Percentiles rank a stretch among this genome's conserved stretches.
Conservation (phyloP, 192 early-diverging fungal species). For the Diversispora eburnea region DNA sequence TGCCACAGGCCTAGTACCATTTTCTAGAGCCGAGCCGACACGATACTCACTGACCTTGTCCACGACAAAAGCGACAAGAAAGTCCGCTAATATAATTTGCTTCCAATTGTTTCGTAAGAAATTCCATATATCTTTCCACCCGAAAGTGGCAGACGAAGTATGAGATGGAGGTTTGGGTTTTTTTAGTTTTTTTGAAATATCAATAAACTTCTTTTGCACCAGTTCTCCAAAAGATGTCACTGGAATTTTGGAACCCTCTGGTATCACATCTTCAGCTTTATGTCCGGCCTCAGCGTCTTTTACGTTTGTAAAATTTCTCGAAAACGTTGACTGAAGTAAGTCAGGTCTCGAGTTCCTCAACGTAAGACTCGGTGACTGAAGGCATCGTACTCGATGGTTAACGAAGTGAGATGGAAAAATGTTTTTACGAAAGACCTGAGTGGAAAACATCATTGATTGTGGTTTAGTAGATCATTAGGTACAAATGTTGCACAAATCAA, state of each 20-base stretch:
- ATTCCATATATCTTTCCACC: not conserved
- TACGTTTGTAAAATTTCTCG: conserved; percentile 13
- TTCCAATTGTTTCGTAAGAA: not conserved
- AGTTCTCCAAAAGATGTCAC: not conserved
- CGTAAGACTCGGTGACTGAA: not conserved
- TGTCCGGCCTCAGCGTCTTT: not conserved
- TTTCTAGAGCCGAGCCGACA: not conserved
- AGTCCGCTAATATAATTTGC: not conserved
- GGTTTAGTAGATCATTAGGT: no score
- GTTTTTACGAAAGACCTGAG: no score
- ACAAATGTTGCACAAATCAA: no score
- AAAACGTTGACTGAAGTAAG: conserved; percentile 12
- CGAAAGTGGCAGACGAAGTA: not conserved
- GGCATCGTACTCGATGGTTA: not conserved
- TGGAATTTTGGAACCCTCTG: not conserved
- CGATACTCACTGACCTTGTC: not conserved
- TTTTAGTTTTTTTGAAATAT: conserved; percentile 1
- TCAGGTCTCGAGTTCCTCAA: conserved; percentile 17
- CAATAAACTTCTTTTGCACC: conserved; percentile 3
- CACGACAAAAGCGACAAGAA: not conserved
- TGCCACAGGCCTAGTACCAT: conserved; percentile 10
- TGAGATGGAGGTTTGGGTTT: not conserved
- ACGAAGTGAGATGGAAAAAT: not conserved
- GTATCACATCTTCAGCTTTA: not conserved
- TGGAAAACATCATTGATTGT: no score